phyloP scores from a whole-genome alignment of 2,329 filamentous ascomycete species.

The Xylariaceae sp. region DNA sequence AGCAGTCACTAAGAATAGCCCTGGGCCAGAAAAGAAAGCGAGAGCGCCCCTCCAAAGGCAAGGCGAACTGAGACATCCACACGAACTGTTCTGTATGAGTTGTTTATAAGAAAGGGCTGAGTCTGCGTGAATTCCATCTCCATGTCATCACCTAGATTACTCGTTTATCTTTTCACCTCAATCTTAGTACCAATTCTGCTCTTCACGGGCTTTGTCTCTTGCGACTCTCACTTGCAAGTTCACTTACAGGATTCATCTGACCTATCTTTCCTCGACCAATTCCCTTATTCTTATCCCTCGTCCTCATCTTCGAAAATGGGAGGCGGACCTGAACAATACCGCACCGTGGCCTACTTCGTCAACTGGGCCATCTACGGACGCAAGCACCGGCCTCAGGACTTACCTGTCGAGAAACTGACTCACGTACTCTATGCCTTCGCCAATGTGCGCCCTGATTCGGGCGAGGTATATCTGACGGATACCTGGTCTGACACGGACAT shows the following conservation, averaged over 20 bases:
- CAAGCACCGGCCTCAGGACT: constrained; percentile 77
- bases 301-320: constrained; percentile 34
- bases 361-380: constrained; percentile 86
- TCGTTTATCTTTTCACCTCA: constrained; percentile 4
- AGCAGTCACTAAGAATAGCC: too few relatives aligned
- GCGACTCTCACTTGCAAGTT: constrained; percentile 6
- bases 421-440: constrained; percentile 90
- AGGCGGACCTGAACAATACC: constrained; percentile 45
- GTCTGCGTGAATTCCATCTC: too few relatives aligned
- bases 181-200: constrained; percentile 1
- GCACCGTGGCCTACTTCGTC: constrained; percentile 67
- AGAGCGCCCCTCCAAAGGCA: neutral
- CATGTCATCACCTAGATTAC: constrained; percentile 7
- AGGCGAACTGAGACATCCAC: neutral
- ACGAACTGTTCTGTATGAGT: neutral
- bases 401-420: constrained; percentile 75
- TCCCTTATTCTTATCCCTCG: constrained; percentile 6
- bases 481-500: constrained; percentile 67
- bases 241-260: constrained; percentile 7
- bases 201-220: constrained; percentile 4
- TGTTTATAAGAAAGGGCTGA: too few relatives aligned
- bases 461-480: constrained; percentile 70
- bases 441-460: constrained; percentile 71
- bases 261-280: neutral
- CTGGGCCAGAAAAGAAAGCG: neutral